Conservation (phyloP, 2,329 filamentous ascomycete genomes). For the Fusarium sp. region DNA sequence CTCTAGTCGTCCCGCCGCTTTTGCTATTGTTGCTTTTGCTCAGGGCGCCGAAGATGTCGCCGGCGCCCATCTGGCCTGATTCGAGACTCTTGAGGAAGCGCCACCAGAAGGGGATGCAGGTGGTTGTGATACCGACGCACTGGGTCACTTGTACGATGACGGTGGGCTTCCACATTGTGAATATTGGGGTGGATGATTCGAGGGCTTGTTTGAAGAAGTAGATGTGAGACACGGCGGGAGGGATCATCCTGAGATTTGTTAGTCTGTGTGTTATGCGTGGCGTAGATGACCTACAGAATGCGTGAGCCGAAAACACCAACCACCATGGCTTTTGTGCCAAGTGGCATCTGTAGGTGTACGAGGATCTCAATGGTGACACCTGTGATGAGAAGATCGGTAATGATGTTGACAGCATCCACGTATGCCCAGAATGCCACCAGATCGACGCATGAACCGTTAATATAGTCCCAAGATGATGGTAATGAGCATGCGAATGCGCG, state of each 20-base stretch:
- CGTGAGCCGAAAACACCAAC: constrained; percentile 9
- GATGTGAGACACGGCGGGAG: constrained; percentile 4
- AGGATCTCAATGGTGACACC: neutral
- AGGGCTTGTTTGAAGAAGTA: neutral
- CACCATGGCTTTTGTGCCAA: neutral
- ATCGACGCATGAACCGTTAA: constrained; percentile 2
- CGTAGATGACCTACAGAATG: neutral
- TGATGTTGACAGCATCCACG: neutral
- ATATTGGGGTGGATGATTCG: neutral
- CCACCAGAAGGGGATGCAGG: constrained; percentile 15
- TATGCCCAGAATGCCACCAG: constrained; percentile 11
- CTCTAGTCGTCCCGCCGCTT: neutral
- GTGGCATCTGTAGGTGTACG: neutral
- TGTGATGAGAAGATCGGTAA: neutral
- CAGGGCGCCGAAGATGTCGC: neutral
- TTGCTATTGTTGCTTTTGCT: constrained; percentile 9
- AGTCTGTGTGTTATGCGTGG: neutral
- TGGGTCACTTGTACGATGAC: constrained; percentile 9
- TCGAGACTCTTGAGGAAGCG: constrained; percentile 13
- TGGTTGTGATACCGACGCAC: constrained; percentile 8
- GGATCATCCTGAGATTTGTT: neutral
- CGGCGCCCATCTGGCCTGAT: constrained; percentile 6
- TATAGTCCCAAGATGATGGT: neutral
- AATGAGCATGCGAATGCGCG: neutral
- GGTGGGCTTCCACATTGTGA: constrained; percentile 11